Evolutionary conservation across 2,329 filamentous ascomycete genomes (phyloP), one percentile per base, ranked within the genome.

Genomic region (Colletotrichum viniferum): DNA sequence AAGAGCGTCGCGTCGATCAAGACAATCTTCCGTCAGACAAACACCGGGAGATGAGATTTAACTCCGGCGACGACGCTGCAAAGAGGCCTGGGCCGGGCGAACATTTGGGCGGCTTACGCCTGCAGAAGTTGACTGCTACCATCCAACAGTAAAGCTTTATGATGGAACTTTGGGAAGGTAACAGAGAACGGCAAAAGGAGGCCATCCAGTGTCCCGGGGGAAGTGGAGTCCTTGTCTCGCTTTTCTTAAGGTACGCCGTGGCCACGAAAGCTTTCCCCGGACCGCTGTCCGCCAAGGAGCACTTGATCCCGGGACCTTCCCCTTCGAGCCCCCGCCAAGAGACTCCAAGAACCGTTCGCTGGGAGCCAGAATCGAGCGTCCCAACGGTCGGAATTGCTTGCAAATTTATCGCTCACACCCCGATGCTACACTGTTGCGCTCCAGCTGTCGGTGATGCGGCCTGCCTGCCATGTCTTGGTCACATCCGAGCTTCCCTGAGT

Each of bases 281-380:
- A 75, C 73, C 69, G 73, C 56, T 75, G 73, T 75, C 73, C 55
- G 73, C 73, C 73, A 75, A 75, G 73, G 5, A 14, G 21, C 30
- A 43, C 16, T 32, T 68, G 56, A 73, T 56, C 69, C 69, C 69
- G 62, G 73, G 73, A 75, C 73, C 73, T 75, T 72, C 73, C 73
- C 73, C 56, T 75, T 73, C 43, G 56, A 65, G 73, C 18, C 9
- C n/a, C 56, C 55, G 73, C 73, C 73, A 75, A 75, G 73, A 73
- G 63, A 56, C 52, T 63, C 73, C 63, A 75, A 73, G 69, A 75
- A 48, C 55, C 8, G n/a, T 48, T 61, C 16, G 16, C 13, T 18
- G 55, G 16, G 24, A 55, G 72, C 36, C 13, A 9, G 10, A 73
- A 73, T 58, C 16, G 43, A 30, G n/a, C 69, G 28, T 30, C n/a